Base-by-base conservation (phyloP, 2,329 filamentous ascomycete genomes). In the Fusarium buharicum region DNA sequence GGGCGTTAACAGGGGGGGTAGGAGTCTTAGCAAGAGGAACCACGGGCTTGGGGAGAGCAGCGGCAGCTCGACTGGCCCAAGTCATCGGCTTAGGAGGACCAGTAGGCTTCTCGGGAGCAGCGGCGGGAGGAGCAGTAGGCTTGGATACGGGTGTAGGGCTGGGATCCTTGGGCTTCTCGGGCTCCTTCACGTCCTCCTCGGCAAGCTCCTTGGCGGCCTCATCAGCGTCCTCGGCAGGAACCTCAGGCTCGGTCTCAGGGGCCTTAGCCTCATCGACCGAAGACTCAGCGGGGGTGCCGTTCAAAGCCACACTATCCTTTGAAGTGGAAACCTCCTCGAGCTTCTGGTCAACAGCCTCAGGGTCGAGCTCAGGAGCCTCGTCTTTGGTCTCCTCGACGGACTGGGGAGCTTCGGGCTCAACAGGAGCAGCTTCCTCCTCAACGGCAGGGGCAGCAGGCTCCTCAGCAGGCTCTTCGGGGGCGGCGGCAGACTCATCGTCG, bases 31-130 rank as follows among this genome's bases (percentile, higher is more conserved):
- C 77, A 8, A 85, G 74, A 38, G 84, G 81, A 43, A 84, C 82
- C 18, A 83, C 83, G 39, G 82, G 79, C 47, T 81, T 76, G 50
- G 82, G 79, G 16, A 83, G 82, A 49, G 87, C 84, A 43, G 87
- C 88, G 28, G 86, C 84, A 33, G 79, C 80, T 64, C 85, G 87
- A 77, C 85, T 91, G 24, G 91, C 91, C 91, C 91, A 94, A 24
- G 86, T 88, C 80, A 90, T 85, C 37, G 87, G 86, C 80, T 88
- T 89, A 20, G 82, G 74, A 52, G 76, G 76, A 27, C 66, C 74
- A 33, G 79, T 76, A 47, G 81, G 80, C 74, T 81, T 80, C 49
- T 78, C 73, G 27, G 77, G 55, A 14, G 73, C 70, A 78, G 85
- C 74, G 46, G 69, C 48, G 17, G 62, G 40, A 40, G 62, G 49